Evolutionary conservation across 2,329 filamentous ascomycete genomes (phyloP).

Genomic region (Penicillium griseofulvum): DNA sequence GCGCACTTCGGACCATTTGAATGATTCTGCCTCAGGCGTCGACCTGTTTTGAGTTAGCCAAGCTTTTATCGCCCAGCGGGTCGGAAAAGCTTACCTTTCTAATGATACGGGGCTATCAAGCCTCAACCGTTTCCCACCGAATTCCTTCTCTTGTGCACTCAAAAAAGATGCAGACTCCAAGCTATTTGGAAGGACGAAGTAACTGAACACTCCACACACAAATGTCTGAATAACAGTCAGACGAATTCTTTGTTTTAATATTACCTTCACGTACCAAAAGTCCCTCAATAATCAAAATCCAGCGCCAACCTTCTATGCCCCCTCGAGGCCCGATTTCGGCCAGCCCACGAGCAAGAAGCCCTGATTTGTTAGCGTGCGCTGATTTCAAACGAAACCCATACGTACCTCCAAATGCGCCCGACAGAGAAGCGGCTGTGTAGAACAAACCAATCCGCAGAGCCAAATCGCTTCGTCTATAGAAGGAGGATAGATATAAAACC

Average conservation of each 20-base stretch:
- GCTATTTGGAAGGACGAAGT: constrained; percentile 56
- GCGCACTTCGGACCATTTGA: constrained; percentile 61
- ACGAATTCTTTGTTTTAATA: neutral
- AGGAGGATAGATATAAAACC: constrained; percentile 63
- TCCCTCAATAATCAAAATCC: constrained; percentile 63
- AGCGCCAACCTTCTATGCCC: constrained; percentile 58
- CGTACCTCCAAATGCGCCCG: constrained; percentile 61
- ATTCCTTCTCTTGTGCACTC: constrained; percentile 51
- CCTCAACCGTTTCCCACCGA: constrained; percentile 48
- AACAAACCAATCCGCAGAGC: constrained; percentile 65
- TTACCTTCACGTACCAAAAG: constrained; percentile 26
- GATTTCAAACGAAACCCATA: neutral
- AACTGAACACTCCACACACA: constrained; percentile 52
- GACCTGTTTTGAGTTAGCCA: constrained; percentile 17
- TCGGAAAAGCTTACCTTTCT: constrained; percentile 24
- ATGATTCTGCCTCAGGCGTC: constrained; percentile 44
- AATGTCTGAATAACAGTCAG: constrained; percentile 48
- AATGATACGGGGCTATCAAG: constrained; percentile 34
- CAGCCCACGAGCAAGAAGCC: constrained; percentile 60
- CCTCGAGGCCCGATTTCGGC: constrained; percentile 58
- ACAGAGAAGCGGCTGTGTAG: constrained; percentile 65
- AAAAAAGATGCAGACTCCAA: constrained; percentile 56
- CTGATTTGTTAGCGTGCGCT: constrained; percentile 20
- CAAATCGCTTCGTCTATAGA: constrained; percentile 61
- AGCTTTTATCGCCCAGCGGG: neutral